Evolutionary conservation across 768 basidiomycete species (phyloP).

Genomic region (Termitomyces heimii): DNA sequence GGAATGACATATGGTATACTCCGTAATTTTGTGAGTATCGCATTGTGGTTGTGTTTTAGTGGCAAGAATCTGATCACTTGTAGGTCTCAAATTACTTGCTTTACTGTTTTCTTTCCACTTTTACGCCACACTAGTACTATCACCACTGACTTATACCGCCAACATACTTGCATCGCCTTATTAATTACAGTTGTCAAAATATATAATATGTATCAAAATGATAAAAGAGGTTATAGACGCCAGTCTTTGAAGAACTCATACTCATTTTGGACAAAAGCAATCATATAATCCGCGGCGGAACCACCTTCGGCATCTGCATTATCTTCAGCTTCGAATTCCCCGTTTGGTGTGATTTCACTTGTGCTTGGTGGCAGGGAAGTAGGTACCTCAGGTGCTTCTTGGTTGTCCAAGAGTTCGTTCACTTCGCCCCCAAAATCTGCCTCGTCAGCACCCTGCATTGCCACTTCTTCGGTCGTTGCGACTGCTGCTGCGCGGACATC

Average conservation of each 20-base stretch:
- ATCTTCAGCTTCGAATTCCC: constrained; percentile 32
- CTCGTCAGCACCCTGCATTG: constrained; percentile 72
- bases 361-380: constrained; percentile 14
- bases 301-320: constrained; percentile 56
- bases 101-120: not conserved
- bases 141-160: not conserved
- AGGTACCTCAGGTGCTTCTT: constrained; percentile 6
- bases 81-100: not conserved
- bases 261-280: constrained; percentile 55
- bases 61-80: not conserved
- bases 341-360: constrained; percentile 24
- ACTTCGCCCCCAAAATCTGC: constrained; percentile 65
- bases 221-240: constrained; percentile 37
- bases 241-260: constrained; percentile 70
- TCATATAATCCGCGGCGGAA: constrained; percentile 81
- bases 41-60: not conserved
- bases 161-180: not conserved
- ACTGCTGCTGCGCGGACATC: constrained; percentile 78
- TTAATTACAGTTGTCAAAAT: not conserved
- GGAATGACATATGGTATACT: not conserved
- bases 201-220: constrained; percentile 5
- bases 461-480: constrained; percentile 69
- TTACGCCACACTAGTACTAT: not conserved
- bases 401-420: constrained; percentile 14
- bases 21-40: not conserved